Conservation (phyloP, 345 rosid genomes). For the Salix koriyanagi region DNA sequence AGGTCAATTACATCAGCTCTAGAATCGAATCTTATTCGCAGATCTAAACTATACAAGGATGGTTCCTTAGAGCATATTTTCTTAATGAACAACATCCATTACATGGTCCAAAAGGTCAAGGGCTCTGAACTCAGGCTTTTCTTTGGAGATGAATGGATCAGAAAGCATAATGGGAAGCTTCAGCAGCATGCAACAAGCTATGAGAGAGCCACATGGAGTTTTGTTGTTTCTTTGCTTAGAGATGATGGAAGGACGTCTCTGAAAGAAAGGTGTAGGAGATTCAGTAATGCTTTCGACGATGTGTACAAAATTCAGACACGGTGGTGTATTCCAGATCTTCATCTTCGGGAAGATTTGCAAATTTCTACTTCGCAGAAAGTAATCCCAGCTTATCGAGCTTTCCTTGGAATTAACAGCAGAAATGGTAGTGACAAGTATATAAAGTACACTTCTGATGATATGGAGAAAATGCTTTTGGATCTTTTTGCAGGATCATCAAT, state of each 20-base stretch:
- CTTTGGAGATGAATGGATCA: slow-evolving; percentile 86
- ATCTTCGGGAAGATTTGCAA: slow-evolving; percentile 60
- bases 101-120: slow-evolving; percentile 72
- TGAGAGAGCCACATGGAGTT: slow-evolving; percentile 65
- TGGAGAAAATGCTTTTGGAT: slow-evolving; percentile 54
- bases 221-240: slow-evolving; percentile 43
- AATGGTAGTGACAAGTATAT: slow-evolving; percentile 51
- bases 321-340: slow-evolving; percentile 60
- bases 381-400: slow-evolving; percentile 62
- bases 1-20: slow-evolving; percentile 41
- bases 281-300: slow-evolving; percentile 58
- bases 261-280: slow-evolving; percentile 60
- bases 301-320: slow-evolving; percentile 56
- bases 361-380: slow-evolving; percentile 65
- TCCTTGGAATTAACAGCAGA: slow-evolving; percentile 37
- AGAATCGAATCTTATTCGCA: slow-evolving; percentile 45
- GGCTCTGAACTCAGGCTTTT: slow-evolving; percentile 52
- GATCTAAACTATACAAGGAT: slow-evolving; percentile 53
- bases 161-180: slow-evolving; percentile 53
- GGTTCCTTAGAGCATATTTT: slow-evolving; percentile 48
- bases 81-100: slow-evolving; percentile 65
- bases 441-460: slow-evolving; percentile 52
- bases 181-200: slow-evolving; percentile 61
- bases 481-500: slow-evolving; percentile 51
- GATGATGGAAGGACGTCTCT: slow-evolving; percentile 28